A percentile compares a stretch with the other conserved stretches of the same genome.
Conservation (phyloP, 1,284 basidiomycete genomes). For the Schizophyllum amplum region DNA sequence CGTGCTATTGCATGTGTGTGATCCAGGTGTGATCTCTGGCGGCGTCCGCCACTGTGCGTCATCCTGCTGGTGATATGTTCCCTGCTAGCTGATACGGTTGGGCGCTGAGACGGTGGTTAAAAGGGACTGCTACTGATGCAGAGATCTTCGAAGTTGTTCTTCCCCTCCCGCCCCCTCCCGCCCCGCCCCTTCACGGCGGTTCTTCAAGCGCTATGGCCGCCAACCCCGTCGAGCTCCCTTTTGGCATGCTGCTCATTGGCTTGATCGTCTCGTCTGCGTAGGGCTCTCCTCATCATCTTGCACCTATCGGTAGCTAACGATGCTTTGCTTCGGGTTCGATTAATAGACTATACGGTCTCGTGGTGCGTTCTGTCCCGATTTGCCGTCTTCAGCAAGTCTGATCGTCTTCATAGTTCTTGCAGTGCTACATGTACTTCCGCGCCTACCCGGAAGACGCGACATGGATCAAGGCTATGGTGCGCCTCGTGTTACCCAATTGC, state of each 20-base stretch:
- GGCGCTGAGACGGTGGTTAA: background rate
- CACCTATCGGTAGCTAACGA: background rate
- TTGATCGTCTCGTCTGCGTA: background rate
- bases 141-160: background rate
- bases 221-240: background rate
- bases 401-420: background rate
- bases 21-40: background rate
- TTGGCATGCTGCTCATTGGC: background rate
- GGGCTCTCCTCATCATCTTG: background rate
- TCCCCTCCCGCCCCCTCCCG: background rate
- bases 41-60: background rate
- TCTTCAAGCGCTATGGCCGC: background rate
- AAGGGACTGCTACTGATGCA: background rate
- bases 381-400: no score
- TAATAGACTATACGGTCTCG: background rate
- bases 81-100: background rate
- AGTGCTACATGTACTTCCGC: background rate
- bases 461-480: background rate
- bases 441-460: background rate
- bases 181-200: background rate
- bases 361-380: no score
- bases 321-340: background rate
- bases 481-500: background rate
- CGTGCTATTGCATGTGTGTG: no score
- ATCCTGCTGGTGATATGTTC: background rate